Evolutionary conservation across 176 grass and related monocot species (phyloP), one percentile per base, ranked within the genome.

Genomic region (Miscanthus lutarioriparius): DNA sequence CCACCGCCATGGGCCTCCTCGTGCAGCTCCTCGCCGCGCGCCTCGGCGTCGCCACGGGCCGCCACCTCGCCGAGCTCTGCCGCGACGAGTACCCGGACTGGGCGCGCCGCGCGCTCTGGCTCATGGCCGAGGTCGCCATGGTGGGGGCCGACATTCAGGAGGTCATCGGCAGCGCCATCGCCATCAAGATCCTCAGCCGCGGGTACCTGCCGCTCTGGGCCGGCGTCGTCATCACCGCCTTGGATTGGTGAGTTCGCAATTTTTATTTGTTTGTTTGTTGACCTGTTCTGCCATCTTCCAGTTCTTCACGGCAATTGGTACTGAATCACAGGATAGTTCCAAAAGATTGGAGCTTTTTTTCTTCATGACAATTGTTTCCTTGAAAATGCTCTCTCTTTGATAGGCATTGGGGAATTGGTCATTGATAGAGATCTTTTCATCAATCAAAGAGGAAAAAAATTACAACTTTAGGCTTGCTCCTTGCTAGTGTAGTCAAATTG

Each of bases 91-190:
- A 98, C 81, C 96, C 96, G 0, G 56, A 61, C 61, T 93, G 91
- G 91, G 93, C 96, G 58, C 88, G 93, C 4, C 62, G 91, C 67
- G 87, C 86, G 68, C 91, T 98, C 20, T 98, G 95, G 95, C 75
- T 92, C 65, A 98, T 98, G 95, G 91, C 95, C 23, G 95, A 98
- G 92, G 75, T 98, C 77, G 95, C 95, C 70, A 83, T 98, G 89
- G 94, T 98, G 40, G 95, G 92, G 25, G 95, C 95, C 0, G 95
- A 98, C 62, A 95, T 98, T 5, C 95, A 98, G 87, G 95, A 98
- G 89, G 95, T 98, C 70, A 98, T 98, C 33, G 92, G 95, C 0
- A 98, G 95, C 67, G 95, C 95, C 61, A 93, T 98, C 85, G 95
- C 95, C 35, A 93, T 98, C 79, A 98, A 98, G 91, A 98, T 98